Percentiles rank a stretch among this genome's conserved stretches.
phyloP scores from a whole-genome alignment of 768 basidiomycete genomes.

The Leucocoprinus leucothites region DNA sequence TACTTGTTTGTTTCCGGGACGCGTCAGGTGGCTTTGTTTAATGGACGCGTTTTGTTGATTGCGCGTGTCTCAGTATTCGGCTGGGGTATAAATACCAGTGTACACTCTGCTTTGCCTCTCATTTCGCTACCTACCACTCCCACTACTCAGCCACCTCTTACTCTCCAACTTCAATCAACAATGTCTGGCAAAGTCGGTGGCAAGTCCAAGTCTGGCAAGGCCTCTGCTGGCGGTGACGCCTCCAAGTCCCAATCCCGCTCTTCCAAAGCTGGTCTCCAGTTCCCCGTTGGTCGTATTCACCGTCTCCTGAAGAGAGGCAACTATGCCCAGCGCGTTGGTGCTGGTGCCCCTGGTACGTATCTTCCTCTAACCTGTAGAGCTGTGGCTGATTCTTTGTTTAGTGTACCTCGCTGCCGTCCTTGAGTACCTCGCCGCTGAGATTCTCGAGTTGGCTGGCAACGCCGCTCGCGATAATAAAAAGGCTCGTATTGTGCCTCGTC shows the following conservation, averaged over 20 bases:
- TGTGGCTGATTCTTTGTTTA: slow-evolving; percentile 19
- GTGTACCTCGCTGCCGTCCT: slow-evolving; percentile 93
- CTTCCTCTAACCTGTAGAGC: slow-evolving; percentile 1
- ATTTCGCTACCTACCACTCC: slow-evolving; percentile 13
- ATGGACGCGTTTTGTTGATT: slow-evolving; percentile 11
- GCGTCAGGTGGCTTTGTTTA: slow-evolving; percentile 1
- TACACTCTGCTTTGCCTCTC: slow-evolving; percentile 11
- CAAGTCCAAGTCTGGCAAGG: slow-evolving; percentile 51
- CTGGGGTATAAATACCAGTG: slow-evolving; percentile 33
- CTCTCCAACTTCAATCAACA: slow-evolving; percentile 7
- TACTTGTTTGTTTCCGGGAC: slow-evolving; percentile 6
- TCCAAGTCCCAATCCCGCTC: slow-evolving; percentile 66
- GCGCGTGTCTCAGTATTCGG: slow-evolving; percentile 21
- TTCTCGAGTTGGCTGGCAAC: slow-evolving; percentile 89
- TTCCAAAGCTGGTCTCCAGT: slow-evolving; percentile 86
- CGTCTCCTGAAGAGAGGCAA: slow-evolving; percentile 86
- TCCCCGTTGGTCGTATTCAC: slow-evolving; percentile 92
- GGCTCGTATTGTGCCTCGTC: slow-evolving; percentile 92
- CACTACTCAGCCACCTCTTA: slow-evolving; percentile 2
- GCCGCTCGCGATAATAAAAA: slow-evolving; percentile 85
- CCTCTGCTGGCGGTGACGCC: slow-evolving; percentile 66
- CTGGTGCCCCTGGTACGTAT: slow-evolving; percentile 74
- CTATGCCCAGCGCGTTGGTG: slow-evolving; percentile 85
- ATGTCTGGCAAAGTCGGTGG: slow-evolving; percentile 3
- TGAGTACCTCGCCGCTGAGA: slow-evolving; percentile 91